Conservation (phyloP, 441 rosid species). For the Adansonia gregorii region DNA sequence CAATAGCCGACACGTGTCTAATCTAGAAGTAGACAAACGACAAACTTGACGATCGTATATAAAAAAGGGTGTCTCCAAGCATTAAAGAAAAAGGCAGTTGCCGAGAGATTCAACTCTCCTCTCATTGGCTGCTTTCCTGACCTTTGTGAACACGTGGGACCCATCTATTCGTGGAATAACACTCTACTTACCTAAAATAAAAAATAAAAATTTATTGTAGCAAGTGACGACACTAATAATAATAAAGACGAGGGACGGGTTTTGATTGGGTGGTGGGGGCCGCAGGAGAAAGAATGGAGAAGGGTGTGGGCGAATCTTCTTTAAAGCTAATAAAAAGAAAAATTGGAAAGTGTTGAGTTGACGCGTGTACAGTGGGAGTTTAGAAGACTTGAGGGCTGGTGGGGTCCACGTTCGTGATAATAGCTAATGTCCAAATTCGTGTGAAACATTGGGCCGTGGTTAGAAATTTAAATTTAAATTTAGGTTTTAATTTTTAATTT, state of each 20-base stretch:
- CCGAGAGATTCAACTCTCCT: constrained; percentile 49
- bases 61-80: constrained; percentile 9
- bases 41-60: constrained; percentile 43
- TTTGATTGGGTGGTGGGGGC: constrained; percentile 53
- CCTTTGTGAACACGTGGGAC: constrained; percentile 54
- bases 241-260: neutral
- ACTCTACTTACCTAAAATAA: constrained; percentile 16
- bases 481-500: no score
- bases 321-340: neutral
- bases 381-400: no score
- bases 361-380: constrained; percentile 41
- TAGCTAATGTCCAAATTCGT: no score
- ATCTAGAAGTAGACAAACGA: constrained; percentile 45
- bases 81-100: constrained; percentile 43
- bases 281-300: constrained; percentile 22
- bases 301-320: constrained; percentile 51
- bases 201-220: neutral
- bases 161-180: constrained; percentile 48
- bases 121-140: constrained; percentile 68
- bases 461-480: no score
- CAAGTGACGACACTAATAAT: neutral
- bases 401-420: no score
- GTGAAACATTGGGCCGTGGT: no score
- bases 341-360: constrained; percentile 32
- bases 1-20: constrained; percentile 42